Evolutionary conservation across 441 rosid genomes (phyloP).

Genomic region (California macrophylla): DNA sequence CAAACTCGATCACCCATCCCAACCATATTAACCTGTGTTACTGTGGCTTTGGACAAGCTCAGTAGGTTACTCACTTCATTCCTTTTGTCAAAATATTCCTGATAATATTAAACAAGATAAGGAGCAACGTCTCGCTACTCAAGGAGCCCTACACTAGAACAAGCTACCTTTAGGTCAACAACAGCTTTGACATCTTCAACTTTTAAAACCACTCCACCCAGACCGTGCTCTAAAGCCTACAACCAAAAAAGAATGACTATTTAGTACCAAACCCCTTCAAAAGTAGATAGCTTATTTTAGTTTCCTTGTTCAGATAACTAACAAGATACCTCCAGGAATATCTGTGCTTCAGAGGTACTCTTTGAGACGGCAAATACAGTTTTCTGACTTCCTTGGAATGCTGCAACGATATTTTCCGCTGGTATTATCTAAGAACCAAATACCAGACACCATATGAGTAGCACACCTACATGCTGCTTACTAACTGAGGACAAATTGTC

Average conservation of each 20-base stretch:
- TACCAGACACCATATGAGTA: neutral
- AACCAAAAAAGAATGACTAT: constrained; percentile 5
- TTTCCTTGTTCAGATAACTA: neutral
- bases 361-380: constrained; percentile 64
- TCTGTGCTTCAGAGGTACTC: constrained; percentile 50
- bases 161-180: constrained; percentile 54
- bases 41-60: constrained; percentile 50
- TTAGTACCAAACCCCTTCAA: neutral
- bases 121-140: constrained; percentile 13
- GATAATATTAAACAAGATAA: constrained; percentile 28
- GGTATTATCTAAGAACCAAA: constrained; percentile 49
- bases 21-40: constrained; percentile 43
- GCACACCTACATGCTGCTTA: neutral
- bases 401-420: constrained; percentile 77
- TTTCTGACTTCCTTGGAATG: constrained; percentile 61
- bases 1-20: constrained; percentile 93
- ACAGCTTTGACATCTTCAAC: constrained; percentile 49
- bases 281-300: neutral
- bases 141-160: constrained; percentile 7
- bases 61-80: constrained; percentile 44
- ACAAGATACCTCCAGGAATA: constrained; percentile 58
- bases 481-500: neutral
- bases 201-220: constrained; percentile 65
- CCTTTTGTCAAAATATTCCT: constrained; percentile 77
- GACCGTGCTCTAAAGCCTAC: constrained; percentile 78